Evolutionary conservation across 768 basidiomycete genomes (phyloP).

Genomic region (Tylopilus vinaceipallidus): DNA sequence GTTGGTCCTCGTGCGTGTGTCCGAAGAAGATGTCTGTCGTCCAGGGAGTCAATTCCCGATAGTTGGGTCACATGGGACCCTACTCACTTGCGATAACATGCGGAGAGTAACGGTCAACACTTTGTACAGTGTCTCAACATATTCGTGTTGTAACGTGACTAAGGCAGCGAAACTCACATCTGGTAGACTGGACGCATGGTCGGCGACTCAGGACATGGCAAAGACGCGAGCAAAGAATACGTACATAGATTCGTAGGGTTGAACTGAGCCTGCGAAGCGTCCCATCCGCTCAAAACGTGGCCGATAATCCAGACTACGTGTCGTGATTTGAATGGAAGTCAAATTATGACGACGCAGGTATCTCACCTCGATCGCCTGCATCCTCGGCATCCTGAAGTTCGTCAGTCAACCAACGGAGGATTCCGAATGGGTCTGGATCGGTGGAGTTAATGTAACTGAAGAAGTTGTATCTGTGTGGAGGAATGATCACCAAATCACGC

Average conservation of each 20-base stretch:
- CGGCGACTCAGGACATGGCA: not conserved
- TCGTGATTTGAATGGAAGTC: too few species aligned
- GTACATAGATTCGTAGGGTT: conserved; percentile 46
- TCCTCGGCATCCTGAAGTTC: conserved; percentile 55
- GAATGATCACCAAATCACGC: not conserved
- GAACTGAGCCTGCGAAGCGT: conserved; percentile 38
- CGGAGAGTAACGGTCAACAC: conserved; percentile 24
- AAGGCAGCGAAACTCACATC: conserved; percentile 31
- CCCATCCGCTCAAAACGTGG: conserved; percentile 50
- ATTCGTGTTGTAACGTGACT: not conserved
- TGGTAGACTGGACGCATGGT: conserved; percentile 39
- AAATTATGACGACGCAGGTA: fast-evolving
- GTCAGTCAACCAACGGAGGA: conserved; percentile 49
- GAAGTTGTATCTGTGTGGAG: conserved; percentile 37
- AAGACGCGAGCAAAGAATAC: conserved; percentile 25
- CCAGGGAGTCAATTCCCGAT: not conserved
- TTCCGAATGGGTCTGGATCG: conserved; percentile 45
- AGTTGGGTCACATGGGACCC: not conserved
- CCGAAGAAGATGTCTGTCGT: conserved; percentile 63
- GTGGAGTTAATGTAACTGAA: conserved; percentile 50
- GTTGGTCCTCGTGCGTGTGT: conserved; percentile 70
- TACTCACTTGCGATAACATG: conserved; percentile 28
- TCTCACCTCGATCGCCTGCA: conserved; percentile 40
- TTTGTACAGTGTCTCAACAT: conserved; percentile 11
- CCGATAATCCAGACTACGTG: conserved; percentile 53